A percentile compares a stretch with the other conserved stretches of the same genome.
phyloP scores from a whole-genome alignment of 176 grass and related monocot species.

The Olyra latifolia region DNA sequence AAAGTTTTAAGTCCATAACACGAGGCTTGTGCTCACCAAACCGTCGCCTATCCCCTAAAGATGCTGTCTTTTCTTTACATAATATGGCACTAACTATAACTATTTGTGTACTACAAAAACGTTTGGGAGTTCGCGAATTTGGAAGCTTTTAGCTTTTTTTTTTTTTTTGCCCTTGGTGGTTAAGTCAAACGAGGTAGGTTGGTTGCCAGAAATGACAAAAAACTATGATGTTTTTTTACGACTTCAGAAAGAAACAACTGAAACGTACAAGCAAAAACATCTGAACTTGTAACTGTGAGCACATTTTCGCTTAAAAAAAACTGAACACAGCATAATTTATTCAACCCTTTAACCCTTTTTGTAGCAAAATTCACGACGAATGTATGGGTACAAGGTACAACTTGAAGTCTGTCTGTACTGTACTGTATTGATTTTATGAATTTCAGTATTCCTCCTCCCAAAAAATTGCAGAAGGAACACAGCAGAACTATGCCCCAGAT shows the following conservation, averaged over 20 bases:
- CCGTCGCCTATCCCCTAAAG: neutral
- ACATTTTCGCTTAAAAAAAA: too few species aligned
- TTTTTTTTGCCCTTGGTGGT: neutral
- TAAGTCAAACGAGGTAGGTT: constrained; percentile 33
- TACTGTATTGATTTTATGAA: neutral
- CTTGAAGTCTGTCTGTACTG: neutral
- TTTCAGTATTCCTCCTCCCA: neutral
- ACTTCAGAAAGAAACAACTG: neutral
- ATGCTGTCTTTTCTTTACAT: neutral
- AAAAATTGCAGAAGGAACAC: neutral
- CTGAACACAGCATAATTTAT: neutral
- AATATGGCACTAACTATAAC: neutral
- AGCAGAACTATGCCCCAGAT: neutral
- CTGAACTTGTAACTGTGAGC: neutral
- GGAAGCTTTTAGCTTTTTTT: neutral
- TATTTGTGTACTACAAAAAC: neutral
- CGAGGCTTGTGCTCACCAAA: constrained; percentile 25
- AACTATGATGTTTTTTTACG: neutral
- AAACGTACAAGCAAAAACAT: neutral
- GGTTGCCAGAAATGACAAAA: neutral
- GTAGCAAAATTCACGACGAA: neutral
- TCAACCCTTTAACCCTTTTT: neutral
- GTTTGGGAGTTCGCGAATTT: neutral
- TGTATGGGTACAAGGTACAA: neutral
- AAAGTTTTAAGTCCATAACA: constrained; percentile 16